Conservation (phyloP, 495 filamentous ascomycete species). For the Paragyromitra xinjiangensis region DNA sequence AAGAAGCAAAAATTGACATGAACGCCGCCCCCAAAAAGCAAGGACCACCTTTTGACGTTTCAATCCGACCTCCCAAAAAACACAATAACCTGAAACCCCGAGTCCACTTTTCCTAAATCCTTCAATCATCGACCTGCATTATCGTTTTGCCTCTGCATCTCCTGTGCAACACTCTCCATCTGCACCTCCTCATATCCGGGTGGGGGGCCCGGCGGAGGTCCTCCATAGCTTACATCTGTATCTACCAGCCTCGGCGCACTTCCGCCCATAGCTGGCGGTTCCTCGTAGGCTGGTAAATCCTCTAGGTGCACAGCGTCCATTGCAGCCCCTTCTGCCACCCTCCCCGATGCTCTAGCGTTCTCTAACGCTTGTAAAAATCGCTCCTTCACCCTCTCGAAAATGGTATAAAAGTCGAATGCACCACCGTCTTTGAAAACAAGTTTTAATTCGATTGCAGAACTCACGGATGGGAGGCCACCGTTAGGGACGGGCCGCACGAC, state of each 20-base stretch:
- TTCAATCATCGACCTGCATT: not conserved
- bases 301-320: conserved; percentile 60
- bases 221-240: conserved; percentile 48
- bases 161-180: conserved; percentile 74
- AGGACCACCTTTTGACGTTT: conserved; percentile 15
- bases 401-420: conserved; percentile 86
- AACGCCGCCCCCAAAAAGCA: conserved; percentile 20
- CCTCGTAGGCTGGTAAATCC: conserved; percentile 78
- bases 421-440: conserved; percentile 95
- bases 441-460: conserved; percentile 77
- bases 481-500: conserved; percentile 79
- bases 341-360: conserved; percentile 66
- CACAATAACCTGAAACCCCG: not conserved
- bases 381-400: conserved; percentile 86
- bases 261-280: conserved; percentile 51
- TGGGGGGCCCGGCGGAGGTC: conserved; percentile 79
- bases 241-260: conserved; percentile 28
- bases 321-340: conserved; percentile 47
- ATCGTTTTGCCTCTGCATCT: conserved; percentile 34
- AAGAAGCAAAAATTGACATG: conserved; percentile 16
- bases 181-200: conserved; percentile 95
- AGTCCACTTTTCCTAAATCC: not conserved
- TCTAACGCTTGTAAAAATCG: conserved; percentile 80
- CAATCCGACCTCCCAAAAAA: not conserved
- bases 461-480: conserved; percentile 83